These are phyloP conservation scores for Bipolaris zeicola DNA, from an alignment of 2,329 filamentous ascomycete genomes.

Conservation along the genomic window DNA sequence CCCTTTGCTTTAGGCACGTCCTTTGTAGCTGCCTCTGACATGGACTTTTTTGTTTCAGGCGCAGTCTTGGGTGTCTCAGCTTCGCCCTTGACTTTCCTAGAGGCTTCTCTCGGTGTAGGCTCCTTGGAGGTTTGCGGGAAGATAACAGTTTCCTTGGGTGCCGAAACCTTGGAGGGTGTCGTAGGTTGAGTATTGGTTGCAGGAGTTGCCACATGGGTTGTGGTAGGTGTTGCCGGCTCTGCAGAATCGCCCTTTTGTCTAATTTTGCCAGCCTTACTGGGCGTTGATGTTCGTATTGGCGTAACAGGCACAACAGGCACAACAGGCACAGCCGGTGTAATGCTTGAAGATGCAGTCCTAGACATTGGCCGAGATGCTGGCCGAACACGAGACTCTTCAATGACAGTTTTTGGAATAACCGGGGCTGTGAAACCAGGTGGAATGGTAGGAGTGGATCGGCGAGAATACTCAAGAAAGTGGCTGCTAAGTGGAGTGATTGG, in stretches of 20 bases:
- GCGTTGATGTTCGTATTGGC: slow-evolving; percentile 38
- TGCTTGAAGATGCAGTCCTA: slow-evolving; percentile 40
- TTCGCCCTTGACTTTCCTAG: slow-evolving; percentile 21
- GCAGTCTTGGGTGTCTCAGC: slow-evolving; percentile 8
- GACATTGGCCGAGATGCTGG: slow-evolving; percentile 29
- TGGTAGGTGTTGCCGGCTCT: slow-evolving; percentile 5
- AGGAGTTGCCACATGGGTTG: slow-evolving; percentile 3
- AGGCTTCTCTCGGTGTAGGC: slow-evolving; percentile 10
- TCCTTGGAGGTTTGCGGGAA: slow-evolving; percentile 22
- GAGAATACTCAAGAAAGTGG: slow-evolving; percentile 44
- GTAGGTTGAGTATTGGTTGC: slow-evolving; percentile 14
- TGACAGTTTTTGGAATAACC: slow-evolving; percentile 28
- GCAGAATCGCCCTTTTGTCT: slow-evolving; percentile 23
- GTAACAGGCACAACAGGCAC: slow-evolving; percentile 50
- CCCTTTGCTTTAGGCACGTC: slow-evolving; percentile 28
- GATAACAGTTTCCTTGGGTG: slow-evolving; percentile 13
- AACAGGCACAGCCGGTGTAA: slow-evolving; percentile 49
- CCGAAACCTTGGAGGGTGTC: slow-evolving; percentile 29
- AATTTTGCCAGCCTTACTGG: slow-evolving; percentile 35
- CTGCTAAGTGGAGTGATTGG: slow-evolving; percentile 25
- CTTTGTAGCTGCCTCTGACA: slow-evolving; percentile 21
- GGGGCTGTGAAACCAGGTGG: slow-evolving; percentile 53
- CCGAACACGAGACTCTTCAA: slow-evolving; percentile 30
- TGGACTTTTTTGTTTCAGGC: slow-evolving; percentile 26
- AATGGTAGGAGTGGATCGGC: slow-evolving; percentile 52